Base-by-base conservation (phyloP, 331 rosid genomes). In the Ulmus americana region DNA sequence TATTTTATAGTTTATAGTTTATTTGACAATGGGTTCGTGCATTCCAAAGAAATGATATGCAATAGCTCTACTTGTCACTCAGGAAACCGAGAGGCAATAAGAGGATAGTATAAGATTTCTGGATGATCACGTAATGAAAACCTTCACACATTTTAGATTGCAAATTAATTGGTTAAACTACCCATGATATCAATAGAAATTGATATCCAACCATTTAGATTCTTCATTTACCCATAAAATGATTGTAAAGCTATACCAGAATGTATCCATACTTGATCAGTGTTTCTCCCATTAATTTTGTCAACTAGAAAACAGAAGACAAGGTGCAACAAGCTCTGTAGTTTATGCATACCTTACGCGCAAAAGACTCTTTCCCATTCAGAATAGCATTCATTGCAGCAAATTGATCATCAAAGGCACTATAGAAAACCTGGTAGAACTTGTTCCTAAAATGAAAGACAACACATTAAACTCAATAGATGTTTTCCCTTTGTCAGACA, bases 351-450 rank as follows among this genome's bases (percentile, higher is more conserved):
- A 94, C 97, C 96, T 78, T 85, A 47, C 62, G 87, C n/a, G 96
- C 80, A 81, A 94, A 90, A 60, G 81, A 73, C 76, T 90, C 92
- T 79, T 94, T 94, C 67, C 88, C 88, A 53, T 87, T 84, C 59
- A 94, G 75, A 81, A 90, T 90, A 41, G 91, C 85, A 73, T 80
- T 85, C 97, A 90, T 90, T 72, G 88, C 96, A 65, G 87, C 76
- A 48, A 82, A 84, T 64, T 87, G 92, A 68, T 90, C 96, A 54
- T 84, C 96, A 81, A 94, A 94, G 67, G 84, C 86, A 72, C 95
- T 72, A 74, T 87, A 94, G 72, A 94, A 90, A 70, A 71, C 81
- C 78, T 80, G 80, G 61, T 87, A 94, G 75, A 94, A 87, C 59
- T 64, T 81, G 73, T 63, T 79, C 80, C 96, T 87, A 84, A 47